Base-by-base conservation (phyloP, 257 asterid species). In the Solanum stenotomum region DNA sequence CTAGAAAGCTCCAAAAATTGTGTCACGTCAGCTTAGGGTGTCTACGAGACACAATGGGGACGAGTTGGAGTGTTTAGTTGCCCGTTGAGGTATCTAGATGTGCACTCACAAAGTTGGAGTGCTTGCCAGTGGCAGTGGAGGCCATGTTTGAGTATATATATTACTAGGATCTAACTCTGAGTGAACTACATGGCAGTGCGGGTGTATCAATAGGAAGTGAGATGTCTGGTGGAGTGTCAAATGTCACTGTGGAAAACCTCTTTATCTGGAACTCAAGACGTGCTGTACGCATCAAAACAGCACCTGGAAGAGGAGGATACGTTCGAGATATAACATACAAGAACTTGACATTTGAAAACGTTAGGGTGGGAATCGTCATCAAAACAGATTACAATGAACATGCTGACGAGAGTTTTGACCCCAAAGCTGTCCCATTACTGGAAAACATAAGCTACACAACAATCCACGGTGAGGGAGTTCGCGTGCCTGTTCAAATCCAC, bases 141-240 rank as follows among this genome's bases (percentile, higher is more conserved):
- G 18, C 0, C 1, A 25, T n/a, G 72, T 25, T 65, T n/a, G 72
- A 65, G 33, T 65, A n/a, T 10, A 75, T 35, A 77, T 37, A 37
- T 40, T 6, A 40, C 84, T 40, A 25, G 63, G 84, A 10, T 29
- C 29, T 81, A 81, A 81, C 67, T 11, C 35, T 86, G 25, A 0
- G 10, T 25, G 65, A 86, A 0, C 35, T 3, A 33, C 59, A 83
- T 83, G 56, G 88, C 84, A 89, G 91, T 33, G 91, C 91, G 0
- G 91, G 91, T 27, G 85, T 89, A 87, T 89, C 91, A 84, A 89
- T 89, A 83, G 91, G 91, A 49, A 89, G 91, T 23, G 91, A 89
- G 88, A 89, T 89, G 91, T 89, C 91, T 16, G 91, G 91, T n/a
- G 91, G 91, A 75, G 91, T 89, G 31, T 89, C 91, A 67, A 89